These are phyloP conservation scores for Camellia granthamiana DNA, from an alignment of 148 eudicot species.

Conservation along the genomic window DNA sequence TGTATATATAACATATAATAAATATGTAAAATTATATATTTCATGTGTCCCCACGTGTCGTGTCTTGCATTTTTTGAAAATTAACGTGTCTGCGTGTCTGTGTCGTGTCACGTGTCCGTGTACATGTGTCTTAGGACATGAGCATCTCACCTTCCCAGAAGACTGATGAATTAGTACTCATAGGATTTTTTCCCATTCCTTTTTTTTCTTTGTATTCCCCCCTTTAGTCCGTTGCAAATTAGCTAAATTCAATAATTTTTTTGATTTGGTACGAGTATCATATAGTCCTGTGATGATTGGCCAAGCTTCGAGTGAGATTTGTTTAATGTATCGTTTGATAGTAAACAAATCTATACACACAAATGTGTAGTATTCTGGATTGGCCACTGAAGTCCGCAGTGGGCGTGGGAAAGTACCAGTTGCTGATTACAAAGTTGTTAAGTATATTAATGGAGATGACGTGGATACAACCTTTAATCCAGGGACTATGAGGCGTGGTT, in stretches of 20 bases:
- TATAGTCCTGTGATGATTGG: neutral
- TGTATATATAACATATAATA: too few relatives aligned
- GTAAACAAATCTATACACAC: neutral
- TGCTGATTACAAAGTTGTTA: constrained; percentile 92
- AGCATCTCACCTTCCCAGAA: too few relatives aligned
- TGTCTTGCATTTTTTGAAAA: too few relatives aligned
- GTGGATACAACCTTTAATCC: constrained; percentile 21
- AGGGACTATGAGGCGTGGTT: constrained; percentile 48
- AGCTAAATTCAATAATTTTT: neutral
- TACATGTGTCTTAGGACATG: too few relatives aligned
- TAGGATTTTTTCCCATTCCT: too few relatives aligned
- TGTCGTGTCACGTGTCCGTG: too few relatives aligned
- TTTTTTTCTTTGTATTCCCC: neutral
- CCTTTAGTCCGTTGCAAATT: neutral
- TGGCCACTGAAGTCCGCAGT: constrained; percentile 74
- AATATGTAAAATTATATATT: too few relatives aligned
- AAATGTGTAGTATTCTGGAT: constrained; percentile 67
- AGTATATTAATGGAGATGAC: constrained; percentile 43
- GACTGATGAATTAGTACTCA: too few relatives aligned
- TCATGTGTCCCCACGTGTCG: too few relatives aligned
- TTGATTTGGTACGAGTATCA: neutral
- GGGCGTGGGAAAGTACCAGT: constrained; percentile 98
- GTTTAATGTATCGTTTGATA: neutral
- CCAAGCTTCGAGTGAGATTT: neutral
- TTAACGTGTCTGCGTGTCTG: too few relatives aligned